Conservation (phyloP, 768 basidiomycete genomes). For the Porphyrellus cyaneotinctus region DNA sequence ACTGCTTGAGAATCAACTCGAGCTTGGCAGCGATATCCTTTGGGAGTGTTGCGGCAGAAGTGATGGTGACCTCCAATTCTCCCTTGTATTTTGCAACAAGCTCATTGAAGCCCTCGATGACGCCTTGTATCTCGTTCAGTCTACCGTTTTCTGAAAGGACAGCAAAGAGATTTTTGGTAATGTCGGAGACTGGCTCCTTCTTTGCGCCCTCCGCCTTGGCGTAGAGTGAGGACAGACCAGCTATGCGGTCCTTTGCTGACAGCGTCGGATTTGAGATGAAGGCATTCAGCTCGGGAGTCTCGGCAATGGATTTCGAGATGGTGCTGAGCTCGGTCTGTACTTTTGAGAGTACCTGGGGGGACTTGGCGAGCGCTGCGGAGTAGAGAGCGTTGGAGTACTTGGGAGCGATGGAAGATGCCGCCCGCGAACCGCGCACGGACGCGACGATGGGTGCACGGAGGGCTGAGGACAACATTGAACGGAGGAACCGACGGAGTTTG, state of each 20-base stretch:
- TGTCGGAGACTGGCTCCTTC: constrained; percentile 76
- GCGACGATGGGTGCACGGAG: constrained; percentile 46
- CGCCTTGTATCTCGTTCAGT: constrained; percentile 75
- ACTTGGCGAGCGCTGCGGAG: constrained; percentile 77
- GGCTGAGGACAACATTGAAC: constrained; percentile 55
- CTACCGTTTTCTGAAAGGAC: constrained; percentile 94
- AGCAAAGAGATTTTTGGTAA: constrained; percentile 87
- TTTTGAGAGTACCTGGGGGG: constrained; percentile 75
- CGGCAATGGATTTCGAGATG: constrained; percentile 67
- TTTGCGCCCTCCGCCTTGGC: constrained; percentile 62
- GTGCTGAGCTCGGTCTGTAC: constrained; percentile 80
- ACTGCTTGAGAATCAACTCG: constrained; percentile 82
- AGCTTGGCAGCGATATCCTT: constrained; percentile 72
- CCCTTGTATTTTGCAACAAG: constrained; percentile 87
- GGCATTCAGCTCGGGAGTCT: constrained; percentile 56
- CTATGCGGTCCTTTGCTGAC: constrained; percentile 67
- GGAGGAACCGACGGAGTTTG: constrained; percentile 1
- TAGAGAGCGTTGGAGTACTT: constrained; percentile 86
- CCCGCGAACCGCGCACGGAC: constrained; percentile 49
- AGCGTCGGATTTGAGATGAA: constrained; percentile 93
- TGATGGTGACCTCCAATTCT: constrained; percentile 89
- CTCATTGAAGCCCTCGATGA: constrained; percentile 89
- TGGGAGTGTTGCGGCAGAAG: constrained; percentile 78
- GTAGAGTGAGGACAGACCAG: constrained; percentile 66
- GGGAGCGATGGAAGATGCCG: constrained; percentile 70